Conservation (phyloP, 1,284 basidiomycete species). For the Violaceomyces palustris region DNA sequence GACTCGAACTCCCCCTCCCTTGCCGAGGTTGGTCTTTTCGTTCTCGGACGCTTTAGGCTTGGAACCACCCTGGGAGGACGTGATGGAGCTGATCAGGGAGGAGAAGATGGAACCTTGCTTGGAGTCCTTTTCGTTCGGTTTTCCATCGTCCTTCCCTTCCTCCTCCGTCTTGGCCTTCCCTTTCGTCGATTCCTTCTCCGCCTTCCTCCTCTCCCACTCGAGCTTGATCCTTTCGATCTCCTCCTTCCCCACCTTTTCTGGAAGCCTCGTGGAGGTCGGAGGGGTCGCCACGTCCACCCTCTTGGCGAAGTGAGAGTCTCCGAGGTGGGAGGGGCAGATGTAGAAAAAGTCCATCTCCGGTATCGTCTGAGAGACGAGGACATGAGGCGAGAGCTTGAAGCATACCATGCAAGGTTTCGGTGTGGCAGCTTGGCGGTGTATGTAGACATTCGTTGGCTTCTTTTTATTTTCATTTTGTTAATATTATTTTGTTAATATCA, state of each 20-base stretch:
- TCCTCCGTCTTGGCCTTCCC: conserved; percentile 3
- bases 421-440: conserved; percentile 36
- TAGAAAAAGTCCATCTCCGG: conserved; percentile 40
- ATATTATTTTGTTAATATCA: too few species aligned
- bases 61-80: too few species aligned
- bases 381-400: conserved; percentile 25
- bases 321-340: conserved; percentile 34
- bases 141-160: conserved; percentile 2
- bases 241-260: conserved; percentile 27
- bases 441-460: conserved; percentile 35
- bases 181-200: conserved; percentile 32
- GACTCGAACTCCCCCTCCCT: too few species aligned
- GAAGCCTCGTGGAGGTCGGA: conserved; percentile 12
- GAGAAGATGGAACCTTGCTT: conserved; percentile 21
- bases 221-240: conserved; percentile 37
- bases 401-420: conserved; percentile 37
- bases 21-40: too few species aligned
- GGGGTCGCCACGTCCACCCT: too few species aligned
- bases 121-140: conserved; percentile 6
- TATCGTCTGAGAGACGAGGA: conserved; percentile 34
- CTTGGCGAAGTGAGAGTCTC: conserved; percentile 37
- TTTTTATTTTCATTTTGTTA: too few species aligned
- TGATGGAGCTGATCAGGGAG: too few species aligned
- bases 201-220: conserved; percentile 34
- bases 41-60: too few species aligned